Evolutionary conservation across 2,329 filamentous ascomycete species (phyloP).

Genomic region (Microsporum audouinii): DNA sequence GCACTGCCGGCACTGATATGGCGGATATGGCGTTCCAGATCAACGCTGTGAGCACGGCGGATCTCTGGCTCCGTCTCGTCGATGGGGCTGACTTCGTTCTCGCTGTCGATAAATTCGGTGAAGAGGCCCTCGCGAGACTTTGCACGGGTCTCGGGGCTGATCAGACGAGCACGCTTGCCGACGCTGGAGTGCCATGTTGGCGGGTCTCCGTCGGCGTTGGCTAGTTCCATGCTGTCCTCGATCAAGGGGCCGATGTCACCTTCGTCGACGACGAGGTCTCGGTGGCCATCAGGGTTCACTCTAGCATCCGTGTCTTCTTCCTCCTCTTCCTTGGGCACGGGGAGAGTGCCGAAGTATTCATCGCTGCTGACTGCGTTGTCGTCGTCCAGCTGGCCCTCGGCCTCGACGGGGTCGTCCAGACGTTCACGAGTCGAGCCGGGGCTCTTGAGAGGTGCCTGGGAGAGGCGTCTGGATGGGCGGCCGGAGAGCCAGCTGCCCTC

Average conservation of each 20-base stretch:
- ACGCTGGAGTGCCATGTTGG: constrained; percentile 43
- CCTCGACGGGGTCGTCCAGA: constrained; percentile 45
- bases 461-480: constrained; percentile 45
- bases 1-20: constrained; percentile 70
- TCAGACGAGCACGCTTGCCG: constrained; percentile 50
- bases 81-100: constrained; percentile 23
- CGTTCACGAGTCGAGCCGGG: constrained; percentile 32
- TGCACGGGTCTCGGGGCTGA: constrained; percentile 47
- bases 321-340: constrained; percentile 33
- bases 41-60: constrained; percentile 60
- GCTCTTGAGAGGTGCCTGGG: constrained; percentile 30
- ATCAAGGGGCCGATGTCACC: not conserved
- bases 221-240: constrained; percentile 4
- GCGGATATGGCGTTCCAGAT: constrained; percentile 54
- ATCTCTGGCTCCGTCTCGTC: constrained; percentile 30
- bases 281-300: not conserved
- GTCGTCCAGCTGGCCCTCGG: constrained; percentile 45
- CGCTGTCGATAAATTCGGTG: constrained; percentile 37
- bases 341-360: constrained; percentile 56
- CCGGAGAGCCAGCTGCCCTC: constrained; percentile 94
- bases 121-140: constrained; percentile 52
- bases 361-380: constrained; percentile 57
- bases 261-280: not conserved
- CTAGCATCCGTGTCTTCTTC: constrained; percentile 5
- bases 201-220: constrained; percentile 17